phyloP scores from a whole-genome alignment of 179 eudicot genomes.

The Beta macrorhiza region DNA sequence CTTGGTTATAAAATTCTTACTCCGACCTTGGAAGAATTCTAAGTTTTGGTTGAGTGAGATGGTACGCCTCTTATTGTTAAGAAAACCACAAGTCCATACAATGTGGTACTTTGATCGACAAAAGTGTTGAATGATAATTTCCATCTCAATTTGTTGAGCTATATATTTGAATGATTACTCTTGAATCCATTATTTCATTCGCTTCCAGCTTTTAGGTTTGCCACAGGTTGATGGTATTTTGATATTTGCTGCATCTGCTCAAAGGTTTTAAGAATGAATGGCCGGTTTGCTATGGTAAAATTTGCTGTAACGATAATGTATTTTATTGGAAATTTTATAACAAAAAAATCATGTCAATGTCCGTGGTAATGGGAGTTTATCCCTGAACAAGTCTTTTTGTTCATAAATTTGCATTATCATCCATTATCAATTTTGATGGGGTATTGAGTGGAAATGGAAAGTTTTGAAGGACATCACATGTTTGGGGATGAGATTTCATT shows the following conservation, averaged over 20 bases:
- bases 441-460: no score
- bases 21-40: not conserved
- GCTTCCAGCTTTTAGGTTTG: not conserved
- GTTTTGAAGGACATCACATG: no score
- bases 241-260: not conserved
- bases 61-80: not conserved
- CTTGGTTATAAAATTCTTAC: not conserved
- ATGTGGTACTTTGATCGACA: not conserved
- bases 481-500: no score
- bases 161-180: not conserved
- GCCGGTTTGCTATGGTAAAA: no score
- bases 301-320: no score
- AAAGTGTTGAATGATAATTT: not conserved
- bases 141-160: not conserved
- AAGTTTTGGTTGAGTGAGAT: not conserved
- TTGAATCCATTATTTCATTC: not conserved
- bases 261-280: not conserved
- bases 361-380: no score
- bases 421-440: no score
- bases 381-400: no score
- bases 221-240: not conserved
- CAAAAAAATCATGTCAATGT: no score
- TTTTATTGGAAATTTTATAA: no score
- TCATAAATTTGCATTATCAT: no score
- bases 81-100: not conserved